phyloP scores from a whole-genome alignment of 75 land plant species.

The Azolla pinnata region DNA sequence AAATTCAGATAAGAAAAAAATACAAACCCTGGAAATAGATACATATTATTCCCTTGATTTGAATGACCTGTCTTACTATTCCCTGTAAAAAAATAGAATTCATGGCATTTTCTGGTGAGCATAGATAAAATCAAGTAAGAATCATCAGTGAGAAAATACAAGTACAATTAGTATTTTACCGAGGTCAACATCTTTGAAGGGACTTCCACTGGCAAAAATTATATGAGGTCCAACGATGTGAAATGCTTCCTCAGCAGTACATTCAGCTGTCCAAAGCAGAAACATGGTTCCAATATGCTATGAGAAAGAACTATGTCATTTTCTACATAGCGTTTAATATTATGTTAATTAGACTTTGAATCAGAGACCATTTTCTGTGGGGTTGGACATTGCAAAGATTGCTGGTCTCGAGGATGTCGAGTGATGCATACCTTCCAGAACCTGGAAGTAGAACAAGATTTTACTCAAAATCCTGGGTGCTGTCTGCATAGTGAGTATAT shows the following conservation, averaged over 20 bases:
- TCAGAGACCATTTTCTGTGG: conserved; percentile 85
- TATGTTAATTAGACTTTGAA: too few species aligned
- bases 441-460: conserved; percentile 45
- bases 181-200: conserved; percentile 26
- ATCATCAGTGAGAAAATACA: too few species aligned
- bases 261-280: conserved; percentile 24
- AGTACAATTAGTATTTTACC: conserved; percentile 12
- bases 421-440: conserved; percentile 68
- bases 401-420: conserved; percentile 86
- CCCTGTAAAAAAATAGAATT: too few species aligned
- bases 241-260: conserved; percentile 33
- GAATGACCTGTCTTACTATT: conserved; percentile 23
- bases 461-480: too few species aligned
- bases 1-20: too few species aligned
- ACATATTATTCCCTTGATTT: conserved; percentile 38
- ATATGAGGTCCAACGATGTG: conserved; percentile 25
- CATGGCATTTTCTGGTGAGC: too few species aligned
- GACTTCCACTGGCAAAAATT: conserved; percentile 35
- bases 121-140: too few species aligned
- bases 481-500: too few species aligned
- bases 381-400: conserved; percentile 96
- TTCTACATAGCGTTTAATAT: too few species aligned
- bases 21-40: conserved; percentile 36
- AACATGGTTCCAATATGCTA: too few species aligned
- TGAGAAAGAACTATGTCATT: too few species aligned